Conservation (phyloP, 768 basidiomycete species). For the Holtermanniella nyarrowii region DNA sequence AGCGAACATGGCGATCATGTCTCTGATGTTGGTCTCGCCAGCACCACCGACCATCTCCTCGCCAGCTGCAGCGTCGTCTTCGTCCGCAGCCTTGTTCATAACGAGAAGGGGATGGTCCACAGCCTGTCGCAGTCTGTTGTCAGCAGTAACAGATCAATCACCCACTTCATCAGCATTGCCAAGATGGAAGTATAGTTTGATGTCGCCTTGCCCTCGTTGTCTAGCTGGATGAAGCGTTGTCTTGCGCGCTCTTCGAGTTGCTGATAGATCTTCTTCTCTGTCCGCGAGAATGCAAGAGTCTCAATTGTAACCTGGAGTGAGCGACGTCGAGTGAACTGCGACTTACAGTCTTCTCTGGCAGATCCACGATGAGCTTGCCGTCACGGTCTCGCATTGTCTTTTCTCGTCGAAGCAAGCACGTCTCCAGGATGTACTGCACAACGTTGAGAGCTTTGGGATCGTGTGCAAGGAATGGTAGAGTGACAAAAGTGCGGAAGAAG, state of each 20-base stretch:
- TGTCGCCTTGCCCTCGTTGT: slow-evolving; percentile 76
- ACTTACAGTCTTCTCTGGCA: slow-evolving; percentile 71
- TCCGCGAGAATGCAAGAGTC: slow-evolving; percentile 63
- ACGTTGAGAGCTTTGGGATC: slow-evolving; percentile 90
- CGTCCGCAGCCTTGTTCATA: slow-evolving; percentile 45
- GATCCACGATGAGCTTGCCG: slow-evolving; percentile 76
- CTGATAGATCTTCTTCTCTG: slow-evolving; percentile 81
- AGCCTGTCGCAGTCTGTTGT: slow-evolving; percentile 66
- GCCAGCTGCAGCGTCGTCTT: slow-evolving; percentile 43
- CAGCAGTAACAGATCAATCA: slow-evolving; percentile 6
- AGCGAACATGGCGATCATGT: slow-evolving; percentile 34
- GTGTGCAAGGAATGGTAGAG: slow-evolving; percentile 76
- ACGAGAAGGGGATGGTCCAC: slow-evolving; percentile 85
- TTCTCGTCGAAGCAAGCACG: slow-evolving; percentile 73
- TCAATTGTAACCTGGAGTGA: slow-evolving; percentile 54
- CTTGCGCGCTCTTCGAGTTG: slow-evolving; percentile 72
- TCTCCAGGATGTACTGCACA: slow-evolving; percentile 87
- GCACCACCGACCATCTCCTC: slow-evolving; percentile 26
- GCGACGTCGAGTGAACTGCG: too few species aligned
- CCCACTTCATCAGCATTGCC: slow-evolving; percentile 86
- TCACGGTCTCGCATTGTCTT: slow-evolving; percentile 82
- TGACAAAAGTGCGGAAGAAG: slow-evolving; percentile 58
- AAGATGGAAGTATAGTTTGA: slow-evolving; percentile 50
- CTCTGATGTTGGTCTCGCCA: slow-evolving; percentile 19
- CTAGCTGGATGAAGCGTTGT: slow-evolving; percentile 64